Evolutionary conservation across 2,329 filamentous ascomycete species (phyloP).

Genomic region (Ophiostoma sp.): DNA sequence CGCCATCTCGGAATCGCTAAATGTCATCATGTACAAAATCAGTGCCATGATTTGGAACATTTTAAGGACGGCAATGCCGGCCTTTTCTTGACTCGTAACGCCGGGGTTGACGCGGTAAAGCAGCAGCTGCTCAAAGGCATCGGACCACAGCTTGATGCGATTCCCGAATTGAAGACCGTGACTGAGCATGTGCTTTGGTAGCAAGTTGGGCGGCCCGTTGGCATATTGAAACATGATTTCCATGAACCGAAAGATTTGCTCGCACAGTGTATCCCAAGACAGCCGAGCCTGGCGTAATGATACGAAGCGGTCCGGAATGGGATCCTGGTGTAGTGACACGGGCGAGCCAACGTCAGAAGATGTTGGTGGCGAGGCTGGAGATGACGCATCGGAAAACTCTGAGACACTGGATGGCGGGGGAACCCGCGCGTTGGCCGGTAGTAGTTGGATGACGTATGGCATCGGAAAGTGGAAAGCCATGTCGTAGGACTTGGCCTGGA

Average conservation of each 20-base stretch:
- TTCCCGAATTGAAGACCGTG: slow-evolving; percentile 45
- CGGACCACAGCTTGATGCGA: slow-evolving; percentile 49
- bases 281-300: slow-evolving; percentile 50
- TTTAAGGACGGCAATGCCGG: slow-evolving; percentile 56
- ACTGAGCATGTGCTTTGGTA: slow-evolving; percentile 45
- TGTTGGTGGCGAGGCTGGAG: background rate
- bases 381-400: slow-evolving; percentile 24
- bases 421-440: slow-evolving; percentile 31
- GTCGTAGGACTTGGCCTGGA: slow-evolving; percentile 62
- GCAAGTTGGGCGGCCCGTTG: slow-evolving; percentile 47
- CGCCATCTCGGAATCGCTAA: slow-evolving; percentile 52
- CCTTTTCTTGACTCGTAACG: slow-evolving; percentile 51
- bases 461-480: slow-evolving; percentile 63
- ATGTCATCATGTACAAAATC: slow-evolving; percentile 56
- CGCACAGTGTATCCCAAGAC: slow-evolving; percentile 52
- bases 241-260: slow-evolving; percentile 53
- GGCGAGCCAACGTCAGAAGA: slow-evolving; percentile 42
- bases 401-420: slow-evolving; percentile 18
- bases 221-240: slow-evolving; percentile 48
- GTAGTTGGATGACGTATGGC: slow-evolving; percentile 53
- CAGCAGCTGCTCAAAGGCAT: slow-evolving; percentile 53
- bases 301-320: slow-evolving; percentile 43
- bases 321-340: slow-evolving; percentile 35
- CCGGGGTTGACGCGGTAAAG: slow-evolving; percentile 43
- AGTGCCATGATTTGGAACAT: slow-evolving; percentile 56